A percentile compares a stretch with the other conserved stretches of the same genome.
phyloP scores from a whole-genome alignment of 305 asterid species.

The Fraxinus angustifolia region DNA sequence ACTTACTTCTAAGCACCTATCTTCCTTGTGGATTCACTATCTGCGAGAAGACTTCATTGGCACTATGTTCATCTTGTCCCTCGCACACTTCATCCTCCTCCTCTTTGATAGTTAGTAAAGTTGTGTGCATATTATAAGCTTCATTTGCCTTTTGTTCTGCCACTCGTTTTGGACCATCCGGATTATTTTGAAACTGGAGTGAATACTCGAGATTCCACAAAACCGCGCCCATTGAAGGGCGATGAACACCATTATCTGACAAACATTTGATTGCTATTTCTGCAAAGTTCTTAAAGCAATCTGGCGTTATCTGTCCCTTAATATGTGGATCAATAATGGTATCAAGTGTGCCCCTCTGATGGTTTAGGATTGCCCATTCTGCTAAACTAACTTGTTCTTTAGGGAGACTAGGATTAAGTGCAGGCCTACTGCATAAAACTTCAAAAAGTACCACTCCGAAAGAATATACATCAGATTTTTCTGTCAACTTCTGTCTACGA shows the following conservation, averaged over 20 bases:
- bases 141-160: not conserved
- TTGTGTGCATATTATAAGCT: not conserved
- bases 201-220: constrained; percentile 28
- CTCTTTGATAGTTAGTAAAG: not conserved
- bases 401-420: constrained; percentile 18
- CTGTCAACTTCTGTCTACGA: constrained; percentile 31
- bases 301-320: constrained; percentile 22
- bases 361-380: constrained; percentile 26
- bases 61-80: not conserved
- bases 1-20: not conserved
- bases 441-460: constrained; percentile 34
- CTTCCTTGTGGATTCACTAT: constrained; percentile 2
- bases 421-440: constrained; percentile 30
- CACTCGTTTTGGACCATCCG: not conserved
- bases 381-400: constrained; percentile 28
- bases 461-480: constrained; percentile 32
- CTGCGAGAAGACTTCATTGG: not conserved
- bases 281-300: constrained; percentile 19
- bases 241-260: constrained; percentile 20
- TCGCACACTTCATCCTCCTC: not conserved
- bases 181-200: constrained; percentile 14
- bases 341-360: constrained; percentile 21
- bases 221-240: constrained; percentile 30
- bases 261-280: constrained; percentile 27
- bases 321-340: constrained; percentile 21